These are phyloP conservation scores for Pleurotus platypus DNA, from an alignment of 768 basidiomycete species.

Conservation along the genomic window DNA sequence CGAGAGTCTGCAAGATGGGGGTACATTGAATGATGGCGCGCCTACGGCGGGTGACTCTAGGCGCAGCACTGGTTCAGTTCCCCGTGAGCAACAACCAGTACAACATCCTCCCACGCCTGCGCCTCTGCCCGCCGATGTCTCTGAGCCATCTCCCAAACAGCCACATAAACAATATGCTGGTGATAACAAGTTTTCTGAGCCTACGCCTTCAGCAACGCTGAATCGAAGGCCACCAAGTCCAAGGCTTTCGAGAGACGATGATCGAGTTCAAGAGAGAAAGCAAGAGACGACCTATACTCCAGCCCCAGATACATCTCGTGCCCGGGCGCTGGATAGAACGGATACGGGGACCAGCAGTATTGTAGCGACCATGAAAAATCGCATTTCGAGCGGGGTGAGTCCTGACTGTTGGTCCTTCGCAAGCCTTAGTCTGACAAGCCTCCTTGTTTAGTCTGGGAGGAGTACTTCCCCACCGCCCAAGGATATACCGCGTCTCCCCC, in stretches of 20 bases:
- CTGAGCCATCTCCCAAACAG: not conserved
- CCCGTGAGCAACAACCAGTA: not conserved
- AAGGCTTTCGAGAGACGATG: not conserved
- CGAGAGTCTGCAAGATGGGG: constrained; percentile 5
- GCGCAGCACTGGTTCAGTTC: not conserved
- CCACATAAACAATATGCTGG: not conserved
- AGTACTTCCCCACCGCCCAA: constrained; percentile 48
- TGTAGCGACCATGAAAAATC: constrained; percentile 67
- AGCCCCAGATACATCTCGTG: not conserved
- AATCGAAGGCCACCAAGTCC: not conserved
- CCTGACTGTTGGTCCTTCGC: not conserved
- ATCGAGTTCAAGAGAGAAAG: not conserved
- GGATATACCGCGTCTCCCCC: constrained; percentile 60
- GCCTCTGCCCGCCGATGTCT: not conserved
- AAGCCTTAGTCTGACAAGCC: no score
- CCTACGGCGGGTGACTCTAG: not conserved
- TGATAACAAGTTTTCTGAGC: not conserved
- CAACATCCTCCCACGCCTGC: not conserved
- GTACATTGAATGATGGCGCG: not conserved
- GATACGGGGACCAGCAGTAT: constrained; percentile 53
- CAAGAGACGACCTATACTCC: not conserved
- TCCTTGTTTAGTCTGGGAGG: constrained; percentile 37
- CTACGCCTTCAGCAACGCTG: not conserved
- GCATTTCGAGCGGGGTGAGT: constrained; percentile 57
- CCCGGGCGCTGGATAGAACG: constrained; percentile 36